phyloP scores from a whole-genome alignment of 306 rosid species.

The Sicyos baderoa region DNA sequence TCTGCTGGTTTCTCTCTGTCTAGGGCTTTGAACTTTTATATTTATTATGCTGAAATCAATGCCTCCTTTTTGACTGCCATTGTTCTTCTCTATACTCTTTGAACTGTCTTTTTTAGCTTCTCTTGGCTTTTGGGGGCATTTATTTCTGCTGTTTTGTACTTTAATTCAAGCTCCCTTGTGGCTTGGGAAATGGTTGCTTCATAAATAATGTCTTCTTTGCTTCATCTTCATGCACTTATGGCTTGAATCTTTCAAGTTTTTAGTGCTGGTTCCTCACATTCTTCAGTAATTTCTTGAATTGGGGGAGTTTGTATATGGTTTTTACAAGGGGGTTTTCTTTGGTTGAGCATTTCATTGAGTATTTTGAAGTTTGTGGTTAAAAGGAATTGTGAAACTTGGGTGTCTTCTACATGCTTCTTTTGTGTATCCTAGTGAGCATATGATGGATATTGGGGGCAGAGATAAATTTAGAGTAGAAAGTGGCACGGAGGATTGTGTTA shows the following conservation, averaged over 20 bases:
- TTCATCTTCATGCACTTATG: background rate
- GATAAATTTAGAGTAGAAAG: constrained; percentile 54
- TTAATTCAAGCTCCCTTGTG: constrained; percentile 15
- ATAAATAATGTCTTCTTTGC: constrained; percentile 13
- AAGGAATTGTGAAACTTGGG: constrained; percentile 15
- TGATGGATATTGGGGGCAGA: constrained; percentile 63
- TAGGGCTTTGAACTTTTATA: constrained; percentile 76
- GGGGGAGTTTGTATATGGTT: background rate
- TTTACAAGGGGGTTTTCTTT: background rate
- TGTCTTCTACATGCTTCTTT: constrained; percentile 24
- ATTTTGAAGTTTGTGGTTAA: constrained; percentile 18
- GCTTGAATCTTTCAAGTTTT: constrained; percentile 2
- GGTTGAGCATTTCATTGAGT: background rate
- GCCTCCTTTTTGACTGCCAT: constrained; percentile 39
- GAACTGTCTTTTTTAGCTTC: constrained; percentile 40
- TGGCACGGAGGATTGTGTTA: constrained; percentile 52
- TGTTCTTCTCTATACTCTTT: constrained; percentile 40
- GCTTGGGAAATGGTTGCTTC: constrained; percentile 20
- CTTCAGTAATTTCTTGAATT: constrained; percentile 6
- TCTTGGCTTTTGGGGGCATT: constrained; percentile 42
- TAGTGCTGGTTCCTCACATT: background rate
- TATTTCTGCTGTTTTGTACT: constrained; percentile 48
- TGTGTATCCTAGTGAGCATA: constrained; percentile 26
- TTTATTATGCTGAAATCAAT: constrained; percentile 75
- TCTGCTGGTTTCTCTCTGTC: constrained; percentile 39